Base-by-base conservation (phyloP, 1,284 basidiomycete genomes). In the Apiotrichum domesticum region DNA sequence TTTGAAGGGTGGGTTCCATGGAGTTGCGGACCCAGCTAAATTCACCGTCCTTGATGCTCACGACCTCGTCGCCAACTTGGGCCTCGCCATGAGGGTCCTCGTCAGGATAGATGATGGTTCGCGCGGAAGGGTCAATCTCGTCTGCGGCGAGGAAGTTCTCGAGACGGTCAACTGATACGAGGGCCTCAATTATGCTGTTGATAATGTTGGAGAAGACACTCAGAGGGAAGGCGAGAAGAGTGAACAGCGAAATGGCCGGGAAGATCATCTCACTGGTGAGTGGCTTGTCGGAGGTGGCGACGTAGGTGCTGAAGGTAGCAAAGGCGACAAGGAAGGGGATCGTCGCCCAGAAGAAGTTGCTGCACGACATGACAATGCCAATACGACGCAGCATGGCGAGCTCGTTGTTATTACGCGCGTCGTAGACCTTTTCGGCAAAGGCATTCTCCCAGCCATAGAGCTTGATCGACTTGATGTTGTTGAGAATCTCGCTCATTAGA, bases 261-360 rank as follows among this genome's bases (percentile, higher is more conserved):
- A 98, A 98, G 66, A 97, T 92, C 60, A 93, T 80, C 67, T 96
- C 91, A 1, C 88, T 84, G 0, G 94, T 97, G 4, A 98, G 77
- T 2, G 92, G 90, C 46, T 73, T 80, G 2, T 82, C 76, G 2
- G 85, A 86, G 0, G 85, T 84, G 21, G 81, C 70, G 0, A 90
- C 87, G 43, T 90, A 93, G 0, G 86, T 83, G 9, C 89, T 85
- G 67, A 97, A 92, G 0, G 91, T 73, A 54, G 86, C 85, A 75
- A 95, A 92, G 0, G 90, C 90, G 35, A 96, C 91, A 7, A 93
- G 79, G 65, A 77, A 79, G 0, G 77, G 74, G 4, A 78, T 76
- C 57, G 73, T 77, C 43, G 68, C 73, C 67, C 68, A 68, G 53
- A 70, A 62, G 45, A 68, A 64, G 50, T 66, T 67, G 41, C 47